Evolutionary conservation across 2,329 filamentous ascomycete species (phyloP), one percentile per base, ranked within the genome.

Genomic region (Cladobotryum mycophilum): DNA sequence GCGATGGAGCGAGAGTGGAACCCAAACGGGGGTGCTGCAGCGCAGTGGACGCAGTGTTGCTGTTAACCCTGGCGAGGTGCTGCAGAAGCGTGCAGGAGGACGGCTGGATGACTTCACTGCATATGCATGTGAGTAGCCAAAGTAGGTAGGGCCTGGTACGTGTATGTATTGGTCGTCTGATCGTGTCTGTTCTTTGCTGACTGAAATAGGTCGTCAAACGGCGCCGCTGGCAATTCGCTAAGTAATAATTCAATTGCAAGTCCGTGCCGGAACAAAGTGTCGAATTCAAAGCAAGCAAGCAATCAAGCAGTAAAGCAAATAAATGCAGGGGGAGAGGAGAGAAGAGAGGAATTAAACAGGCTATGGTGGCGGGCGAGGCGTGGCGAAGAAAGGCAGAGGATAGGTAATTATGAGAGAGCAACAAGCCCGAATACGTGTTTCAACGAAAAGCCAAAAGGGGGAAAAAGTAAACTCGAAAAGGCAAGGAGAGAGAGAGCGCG

Each of bases 1-100:
- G 25, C 25, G 25, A 30, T 30, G 38, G 17, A 22, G 30, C 35
- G n/a, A 22, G 20, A 40, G 18, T 18, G 30, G 14, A 41, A 34
- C 43, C 25, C 35, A 41, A 41, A 22, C 36, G 50, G 36, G 41
- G 45, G 51, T 41, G 33, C 30, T n/a, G n/a, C n/a, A n/a, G 33
- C 33, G 45, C 37, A 41, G 46, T 45, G 47, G 51, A 49, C 45
- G 41, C 41, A 8, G 25, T 43, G 35, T 44, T 33, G 41, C 33
- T 42, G n/a, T 34, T n/a, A 17, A 44, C 38, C 46, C 51, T 53
- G 51, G 46, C 44, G 36, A 46, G 47, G 42, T 25, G 51, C 49
- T 52, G 47, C 51, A 49, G 51, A 18, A 46, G 51, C 43, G 45
- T 46, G 51, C 51, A 49, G 51, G 42, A 49, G n/a, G 47, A 40